These are phyloP conservation scores for Tylopilus sp. DNA, from an alignment of 768 basidiomycete genomes.

Conservation along the genomic window DNA sequence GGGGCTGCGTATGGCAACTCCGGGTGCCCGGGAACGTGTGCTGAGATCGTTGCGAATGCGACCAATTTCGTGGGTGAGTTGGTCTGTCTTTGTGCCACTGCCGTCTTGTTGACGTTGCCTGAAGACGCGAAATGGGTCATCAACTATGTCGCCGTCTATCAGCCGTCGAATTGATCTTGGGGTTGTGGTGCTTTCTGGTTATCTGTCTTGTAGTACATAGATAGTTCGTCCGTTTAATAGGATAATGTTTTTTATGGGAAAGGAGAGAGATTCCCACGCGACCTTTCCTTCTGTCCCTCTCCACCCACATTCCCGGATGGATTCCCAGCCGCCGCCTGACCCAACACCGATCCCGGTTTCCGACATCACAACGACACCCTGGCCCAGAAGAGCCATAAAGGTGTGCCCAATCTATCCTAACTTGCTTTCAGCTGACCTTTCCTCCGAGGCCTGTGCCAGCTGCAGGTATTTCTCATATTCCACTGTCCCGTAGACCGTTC, in stretches of 20 bases:
- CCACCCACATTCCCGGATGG: conserved; percentile 22
- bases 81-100: no score
- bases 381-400: conserved; percentile 53
- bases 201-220: no score
- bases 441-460: conserved; percentile 52
- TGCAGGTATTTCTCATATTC: conserved; percentile 41
- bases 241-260: conserved; percentile 3
- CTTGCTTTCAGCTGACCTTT: conserved; percentile 10
- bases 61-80: conserved; percentile 48
- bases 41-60: conserved; percentile 49
- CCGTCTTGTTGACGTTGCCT: conserved; percentile 10
- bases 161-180: conserved; percentile 16
- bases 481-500: background rate
- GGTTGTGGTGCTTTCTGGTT: background rate
- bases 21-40: conserved; percentile 43
- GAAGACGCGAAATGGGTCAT: conserved; percentile 55
- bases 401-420: conserved; percentile 30
- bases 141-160: conserved; percentile 55
- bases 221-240: no score
- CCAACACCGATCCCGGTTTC: conserved; percentile 44
- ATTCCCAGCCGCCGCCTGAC: conserved; percentile 34
- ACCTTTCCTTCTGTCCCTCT: conserved; percentile 26
- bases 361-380: conserved; percentile 45
- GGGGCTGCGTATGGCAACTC: conserved; percentile 22
- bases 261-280: conserved; percentile 30